Base-by-base conservation (phyloP, 306 rosid genomes). In the Vigna mungo region DNA sequence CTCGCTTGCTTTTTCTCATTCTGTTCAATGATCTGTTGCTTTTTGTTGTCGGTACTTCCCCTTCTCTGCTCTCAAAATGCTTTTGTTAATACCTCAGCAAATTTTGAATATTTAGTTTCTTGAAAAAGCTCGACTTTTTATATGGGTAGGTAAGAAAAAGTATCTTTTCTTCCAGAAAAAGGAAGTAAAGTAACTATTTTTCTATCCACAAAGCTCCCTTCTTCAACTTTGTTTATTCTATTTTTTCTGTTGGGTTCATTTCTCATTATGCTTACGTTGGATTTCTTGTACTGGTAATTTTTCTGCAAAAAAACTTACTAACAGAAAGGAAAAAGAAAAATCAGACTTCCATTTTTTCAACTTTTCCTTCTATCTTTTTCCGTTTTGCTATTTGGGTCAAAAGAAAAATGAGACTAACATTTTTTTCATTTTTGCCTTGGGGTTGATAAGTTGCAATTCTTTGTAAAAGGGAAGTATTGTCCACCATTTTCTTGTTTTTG, bases 81-180 rank as follows among this genome's bases (percentile, higher is more conserved):
- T 68, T 47, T 27, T 20, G 1, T 43, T 15, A 25, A 15, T 46
- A 7, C 16, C 25, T 3, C 21, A 55, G 61, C 64, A 44, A 3
- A 11, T 84, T 64, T 72, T 14, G 44, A 23, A 17, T 47, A 14
- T 39, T 71, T 39, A 36, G 46, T 41, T 62, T 16, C 53, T 36
- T 71, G 44, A 39, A 64, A 62, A 85, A 58, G 2, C 52, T 55
- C 37, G 44, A 32, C 53, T 48, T 75, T 81, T 83, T 43, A 53
- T 64, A 43, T 12, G 66, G 71, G 47, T 61, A 3, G 10, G 60
- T 52, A 17, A 17, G 58, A 7, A 52, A 25, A 11, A 41, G 46
- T 9, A 41, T 2, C 46, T 41, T 41, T 41, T n/a, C 46, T 41
- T 41, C 46, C 12, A 41, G 12, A 41, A 41, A 27, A 41, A 41